phyloP scores from a whole-genome alignment of 2,329 filamentous ascomycete species.

The Plenodomus biglobosus region DNA sequence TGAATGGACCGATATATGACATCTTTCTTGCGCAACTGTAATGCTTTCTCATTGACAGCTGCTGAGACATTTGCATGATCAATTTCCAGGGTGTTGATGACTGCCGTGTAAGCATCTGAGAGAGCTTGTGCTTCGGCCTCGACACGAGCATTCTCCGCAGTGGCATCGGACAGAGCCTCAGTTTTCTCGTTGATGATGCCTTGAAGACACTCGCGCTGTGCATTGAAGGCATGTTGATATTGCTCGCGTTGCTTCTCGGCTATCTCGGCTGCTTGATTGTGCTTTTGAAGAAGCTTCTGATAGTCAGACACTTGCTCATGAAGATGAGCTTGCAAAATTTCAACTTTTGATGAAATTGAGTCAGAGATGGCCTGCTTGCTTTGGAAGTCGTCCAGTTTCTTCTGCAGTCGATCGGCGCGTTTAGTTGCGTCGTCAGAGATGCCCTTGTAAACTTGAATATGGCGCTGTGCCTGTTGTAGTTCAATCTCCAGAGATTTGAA shows the following conservation, averaged over 20 bases:
- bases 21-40: slow-evolving; percentile 6
- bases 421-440: slow-evolving; percentile 6
- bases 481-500: slow-evolving; percentile 19
- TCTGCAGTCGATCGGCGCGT: slow-evolving; percentile 17
- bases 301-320: slow-evolving; percentile 7
- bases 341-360: slow-evolving; percentile 6
- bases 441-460: slow-evolving; percentile 13
- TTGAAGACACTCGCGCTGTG: background rate
- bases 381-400: slow-evolving; percentile 6
- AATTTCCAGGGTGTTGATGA: slow-evolving; percentile 12
- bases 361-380: slow-evolving; percentile 4
- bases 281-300: slow-evolving; percentile 14
- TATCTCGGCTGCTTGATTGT: slow-evolving; percentile 7
- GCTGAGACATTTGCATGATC: slow-evolving; percentile 6
- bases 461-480: slow-evolving; percentile 15
- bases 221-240: background rate
- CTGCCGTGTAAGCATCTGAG: slow-evolving; percentile 4
- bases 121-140: slow-evolving; percentile 13
- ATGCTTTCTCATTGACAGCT: slow-evolving; percentile 3
- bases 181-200: slow-evolving; percentile 3
- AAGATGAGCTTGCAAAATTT: slow-evolving; percentile 12
- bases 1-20: slow-evolving; percentile 9
- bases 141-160: slow-evolving; percentile 2
- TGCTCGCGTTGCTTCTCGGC: slow-evolving; percentile 6
- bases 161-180: slow-evolving; percentile 1